Conservation (phyloP, 306 rosid genomes). For the Sindora glabra region DNA sequence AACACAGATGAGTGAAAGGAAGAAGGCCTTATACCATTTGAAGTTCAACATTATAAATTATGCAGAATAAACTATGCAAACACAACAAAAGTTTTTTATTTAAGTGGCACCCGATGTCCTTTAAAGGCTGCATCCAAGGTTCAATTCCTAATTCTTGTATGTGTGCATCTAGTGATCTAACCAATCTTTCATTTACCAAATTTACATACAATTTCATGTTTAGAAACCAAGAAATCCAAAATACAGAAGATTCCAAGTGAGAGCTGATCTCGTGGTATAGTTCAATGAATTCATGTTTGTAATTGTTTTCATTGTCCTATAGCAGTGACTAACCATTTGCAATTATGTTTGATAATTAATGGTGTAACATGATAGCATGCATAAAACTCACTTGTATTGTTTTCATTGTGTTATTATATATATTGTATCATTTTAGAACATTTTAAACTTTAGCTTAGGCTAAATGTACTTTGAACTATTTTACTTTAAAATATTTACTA, state of each 20-base stretch:
- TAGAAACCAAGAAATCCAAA: slow-evolving; percentile 3
- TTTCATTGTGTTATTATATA: too few relatives aligned
- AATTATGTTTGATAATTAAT: slow-evolving; percentile 73
- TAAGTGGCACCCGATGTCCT: too few relatives aligned
- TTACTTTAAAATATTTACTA: too few relatives aligned
- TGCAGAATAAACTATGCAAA: too few relatives aligned
- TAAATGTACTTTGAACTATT: too few relatives aligned
- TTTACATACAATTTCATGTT: background rate
- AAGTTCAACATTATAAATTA: background rate
- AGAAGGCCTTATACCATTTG: background rate
- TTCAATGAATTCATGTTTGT: slow-evolving; percentile 60
- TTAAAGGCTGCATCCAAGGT: too few relatives aligned
- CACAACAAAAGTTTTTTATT: too few relatives aligned
- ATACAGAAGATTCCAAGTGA: background rate
- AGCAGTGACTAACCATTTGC: slow-evolving; percentile 64
- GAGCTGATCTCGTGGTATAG: slow-evolving; percentile 69
- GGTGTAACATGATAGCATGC: slow-evolving; percentile 17
- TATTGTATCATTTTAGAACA: too few relatives aligned
- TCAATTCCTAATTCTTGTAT: too few relatives aligned
- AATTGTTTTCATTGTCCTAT: slow-evolving; percentile 74
- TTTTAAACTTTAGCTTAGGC: too few relatives aligned
- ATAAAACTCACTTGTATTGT: slow-evolving; percentile 13
- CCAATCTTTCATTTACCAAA: background rate
- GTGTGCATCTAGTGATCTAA: too few relatives aligned
- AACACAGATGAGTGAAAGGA: background rate